Evolutionary conservation across 176 grass and related monocot species (phyloP), one percentile per base, ranked within the genome.

Genomic region (Hyparrhenia diplandra): DNA sequence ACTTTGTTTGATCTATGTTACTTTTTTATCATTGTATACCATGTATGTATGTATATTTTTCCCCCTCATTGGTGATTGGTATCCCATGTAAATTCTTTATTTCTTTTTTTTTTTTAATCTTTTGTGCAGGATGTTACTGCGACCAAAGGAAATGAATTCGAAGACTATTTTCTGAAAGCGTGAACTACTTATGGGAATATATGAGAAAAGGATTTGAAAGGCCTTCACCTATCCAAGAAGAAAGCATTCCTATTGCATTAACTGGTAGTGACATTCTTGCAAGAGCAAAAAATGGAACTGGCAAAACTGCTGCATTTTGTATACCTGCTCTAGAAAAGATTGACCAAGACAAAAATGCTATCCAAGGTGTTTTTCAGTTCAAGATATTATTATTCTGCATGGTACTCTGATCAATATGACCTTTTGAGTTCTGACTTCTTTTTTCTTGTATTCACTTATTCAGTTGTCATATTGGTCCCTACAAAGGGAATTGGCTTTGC

Each of bases 81-180:
- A 45, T 30, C 42, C 41, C 21, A 67, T 36, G 30, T 37, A 1
- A 36, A 5, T 67, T 31, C 65, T 13, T 59, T 24, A 23, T 49
- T 37, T 21, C 24, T 11, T n/a, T n/a, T 54, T 67, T 25, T 6
- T 51, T 36, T 17, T 63, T 24, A 1, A 24, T 24, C 0, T n/a
- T 49, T 25, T 30, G 7, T 49, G 32, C 40, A 97, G 94, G 94
- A 97, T 90, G 94, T 97, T 13, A 97, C 94, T 61, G 91, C 91
- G 71, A 97, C 94, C 10, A 97, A 97, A 51, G 94, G 94, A 64
- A 97, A 97, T 83, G 94, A 97, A 83, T 97, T 97, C 49, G 94
- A 97, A 85, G 94, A 97, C 74, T 97, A 97, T 84, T 97, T 97
- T 85, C 83, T 97, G 75, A 97, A 97, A 80, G n/a, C 92, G 94